A percentile compares a stretch with the other conserved stretches of the same genome.
Conservation (phyloP, 805 yeast genomes). For the Yamadazyma endophytica region DNA sequence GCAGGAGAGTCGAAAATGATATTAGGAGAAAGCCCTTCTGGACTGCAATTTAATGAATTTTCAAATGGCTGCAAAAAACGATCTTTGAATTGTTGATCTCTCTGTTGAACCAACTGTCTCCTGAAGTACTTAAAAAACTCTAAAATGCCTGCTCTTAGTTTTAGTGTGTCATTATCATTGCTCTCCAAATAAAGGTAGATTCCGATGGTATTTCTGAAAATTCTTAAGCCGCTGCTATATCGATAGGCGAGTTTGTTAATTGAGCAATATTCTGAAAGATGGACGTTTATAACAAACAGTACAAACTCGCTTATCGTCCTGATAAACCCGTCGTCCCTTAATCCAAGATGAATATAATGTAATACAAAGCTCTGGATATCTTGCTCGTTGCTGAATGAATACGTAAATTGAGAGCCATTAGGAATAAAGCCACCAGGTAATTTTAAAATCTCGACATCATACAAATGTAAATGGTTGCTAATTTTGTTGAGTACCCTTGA, state of each 20-base stretch:
- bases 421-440: neutral
- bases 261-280: slow-evolving; percentile 2
- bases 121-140: slow-evolving; percentile 5
- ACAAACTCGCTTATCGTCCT: slow-evolving; percentile 6
- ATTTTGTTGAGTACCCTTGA: slow-evolving; percentile 1
- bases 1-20: slow-evolving; percentile 22
- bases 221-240: slow-evolving; percentile 7
- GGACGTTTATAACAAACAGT: slow-evolving; percentile 3
- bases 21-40: slow-evolving; percentile 14
- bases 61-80: slow-evolving; percentile 4
- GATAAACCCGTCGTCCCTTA: slow-evolving; percentile 3
- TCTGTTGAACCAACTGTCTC: neutral
- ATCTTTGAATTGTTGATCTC: slow-evolving; percentile 2
- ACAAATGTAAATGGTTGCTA: slow-evolving; percentile 7
- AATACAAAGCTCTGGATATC: neutral
- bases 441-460: too few species aligned
- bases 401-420: neutral
- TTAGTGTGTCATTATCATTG: slow-evolving; percentile 3
- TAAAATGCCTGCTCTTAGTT: slow-evolving; percentile 6
- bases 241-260: slow-evolving; percentile 8
- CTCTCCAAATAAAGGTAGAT: slow-evolving; percentile 10
- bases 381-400: neutral
- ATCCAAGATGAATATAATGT: slow-evolving; percentile 9
- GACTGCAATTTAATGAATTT: neutral
- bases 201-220: slow-evolving; percentile 10